Evolutionary conservation across 228 moss, liverwort and hornwort genomes (phyloP).

Genomic region (Sphagnum magellanicum): DNA sequence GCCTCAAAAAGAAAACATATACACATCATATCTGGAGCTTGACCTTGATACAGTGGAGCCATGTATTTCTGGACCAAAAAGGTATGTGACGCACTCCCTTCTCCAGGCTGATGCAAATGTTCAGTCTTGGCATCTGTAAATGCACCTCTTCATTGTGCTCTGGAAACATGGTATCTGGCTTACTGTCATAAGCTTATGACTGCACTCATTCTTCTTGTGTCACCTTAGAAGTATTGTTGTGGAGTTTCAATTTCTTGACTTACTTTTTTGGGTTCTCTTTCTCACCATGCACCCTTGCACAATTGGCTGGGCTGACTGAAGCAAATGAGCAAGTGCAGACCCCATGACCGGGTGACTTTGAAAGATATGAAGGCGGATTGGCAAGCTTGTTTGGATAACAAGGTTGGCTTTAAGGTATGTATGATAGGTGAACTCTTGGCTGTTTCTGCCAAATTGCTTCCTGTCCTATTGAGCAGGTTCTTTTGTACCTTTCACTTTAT

Average conservation of each 20-base stretch:
- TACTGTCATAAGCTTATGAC: no score
- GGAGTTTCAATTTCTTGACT: background rate
- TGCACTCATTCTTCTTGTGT: no score
- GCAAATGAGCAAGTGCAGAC: conserved; percentile 30
- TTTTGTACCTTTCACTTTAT: no score
- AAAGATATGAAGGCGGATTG: conserved; percentile 91
- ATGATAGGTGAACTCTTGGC: no score
- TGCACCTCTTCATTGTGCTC: no score
- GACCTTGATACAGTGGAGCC: conserved; percentile 70
- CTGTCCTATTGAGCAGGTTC: background rate
- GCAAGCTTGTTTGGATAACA: conserved; percentile 81
- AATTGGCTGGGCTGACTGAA: background rate
- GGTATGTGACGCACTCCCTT: conserved; percentile 15
- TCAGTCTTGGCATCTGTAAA: no score
- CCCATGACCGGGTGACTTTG: conserved; percentile 76
- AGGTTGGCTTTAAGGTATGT: conserved; percentile 93
- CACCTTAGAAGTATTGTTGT: no score
- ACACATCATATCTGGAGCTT: conserved; percentile 74
- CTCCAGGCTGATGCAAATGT: no score
- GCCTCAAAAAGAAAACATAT: conserved; percentile 59
- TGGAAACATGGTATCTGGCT: no score
- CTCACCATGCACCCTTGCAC: background rate
- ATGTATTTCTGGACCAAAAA: conserved; percentile 82
- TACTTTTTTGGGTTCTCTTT: background rate
- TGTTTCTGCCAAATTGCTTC: no score